Evolutionary conservation across 2,329 filamentous ascomycete species (phyloP).

Genomic region (Colletotrichum simmondsii): DNA sequence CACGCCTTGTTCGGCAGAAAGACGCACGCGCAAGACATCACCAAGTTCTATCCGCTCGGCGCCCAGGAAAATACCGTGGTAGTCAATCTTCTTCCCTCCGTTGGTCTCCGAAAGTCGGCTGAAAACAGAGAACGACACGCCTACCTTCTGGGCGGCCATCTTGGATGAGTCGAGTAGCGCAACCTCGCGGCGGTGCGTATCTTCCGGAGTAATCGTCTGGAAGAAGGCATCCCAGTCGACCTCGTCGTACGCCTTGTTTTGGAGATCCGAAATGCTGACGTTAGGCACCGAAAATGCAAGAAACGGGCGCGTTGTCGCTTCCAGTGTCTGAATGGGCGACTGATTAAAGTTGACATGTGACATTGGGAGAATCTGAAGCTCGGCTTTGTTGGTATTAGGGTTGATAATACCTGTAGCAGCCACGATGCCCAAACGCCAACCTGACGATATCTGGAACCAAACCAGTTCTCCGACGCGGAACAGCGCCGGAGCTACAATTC

Average conservation of each 20-base stretch:
- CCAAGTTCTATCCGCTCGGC: conserved; percentile 60
- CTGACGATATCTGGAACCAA: conserved; percentile 59
- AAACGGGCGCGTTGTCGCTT: conserved; percentile 59
- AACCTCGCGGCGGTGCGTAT: conserved; percentile 51
- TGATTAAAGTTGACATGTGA: conserved; percentile 51
- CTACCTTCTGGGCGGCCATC: conserved; percentile 59
- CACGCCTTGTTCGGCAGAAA: conserved; percentile 44
- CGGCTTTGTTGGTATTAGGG: conserved; percentile 35
- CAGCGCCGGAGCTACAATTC: conserved; percentile 42
- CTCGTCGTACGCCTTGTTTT: conserved; percentile 52
- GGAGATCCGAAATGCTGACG: conserved; percentile 51
- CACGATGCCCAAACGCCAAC: conserved; percentile 62
- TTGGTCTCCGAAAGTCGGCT: conserved; percentile 45
- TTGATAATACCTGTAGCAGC: conserved; percentile 42
- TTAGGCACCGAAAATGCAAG: conserved; percentile 62
- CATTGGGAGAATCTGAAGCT: conserved; percentile 50
- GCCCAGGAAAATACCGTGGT: conserved; percentile 62
- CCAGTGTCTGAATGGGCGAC: conserved; percentile 49
- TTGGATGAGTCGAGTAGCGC: conserved; percentile 62
- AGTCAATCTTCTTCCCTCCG: conserved; percentile 47
- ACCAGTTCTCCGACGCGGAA: conserved; percentile 62
- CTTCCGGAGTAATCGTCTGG: conserved; percentile 44
- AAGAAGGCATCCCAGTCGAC: conserved; percentile 54
- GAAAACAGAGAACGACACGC: conserved; percentile 62
- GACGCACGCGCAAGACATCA: conserved; percentile 60